Evolutionary conservation across 176 grass and related monocot species (phyloP).

Genomic region (Phoenix roebelenii): DNA sequence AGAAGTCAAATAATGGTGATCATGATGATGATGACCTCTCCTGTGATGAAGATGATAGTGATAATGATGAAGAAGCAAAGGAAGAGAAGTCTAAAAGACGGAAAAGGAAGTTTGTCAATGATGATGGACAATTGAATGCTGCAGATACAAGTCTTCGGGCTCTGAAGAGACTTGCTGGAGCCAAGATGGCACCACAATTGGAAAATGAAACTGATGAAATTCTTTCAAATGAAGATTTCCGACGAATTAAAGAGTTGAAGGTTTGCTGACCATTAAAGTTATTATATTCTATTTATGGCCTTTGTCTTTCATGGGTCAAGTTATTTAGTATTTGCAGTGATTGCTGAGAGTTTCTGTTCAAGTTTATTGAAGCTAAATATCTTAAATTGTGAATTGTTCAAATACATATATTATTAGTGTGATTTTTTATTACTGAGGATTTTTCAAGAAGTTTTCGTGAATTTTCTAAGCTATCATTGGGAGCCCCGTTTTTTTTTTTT

Average conservation of each 20-base stretch:
- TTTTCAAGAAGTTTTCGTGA: no score
- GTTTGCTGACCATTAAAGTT: conserved; percentile 14
- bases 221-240: conserved; percentile 82
- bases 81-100: conserved; percentile 21
- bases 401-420: no score
- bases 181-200: conserved; percentile 24
- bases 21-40: conserved; percentile 6
- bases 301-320: no score
- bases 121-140: conserved; percentile 44
- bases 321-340: no score
- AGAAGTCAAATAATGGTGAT: neutral
- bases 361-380: no score
- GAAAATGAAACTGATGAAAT: conserved; percentile 55
- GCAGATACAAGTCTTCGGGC: conserved; percentile 78
- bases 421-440: no score
- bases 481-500: no score
- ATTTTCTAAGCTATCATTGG: no score
- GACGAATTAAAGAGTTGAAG: conserved; percentile 84
- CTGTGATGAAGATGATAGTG: conserved; percentile 17
- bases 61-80: conserved; percentile 35
- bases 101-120: conserved; percentile 74
- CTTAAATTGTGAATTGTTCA: no score
- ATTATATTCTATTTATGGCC: neutral
- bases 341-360: no score
- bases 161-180: conserved; percentile 63